Evolutionary conservation across 1,139 yeast species (phyloP), one percentile per base, ranked within the genome.

Genomic region (Geotrichum citri-aurantii): DNA sequence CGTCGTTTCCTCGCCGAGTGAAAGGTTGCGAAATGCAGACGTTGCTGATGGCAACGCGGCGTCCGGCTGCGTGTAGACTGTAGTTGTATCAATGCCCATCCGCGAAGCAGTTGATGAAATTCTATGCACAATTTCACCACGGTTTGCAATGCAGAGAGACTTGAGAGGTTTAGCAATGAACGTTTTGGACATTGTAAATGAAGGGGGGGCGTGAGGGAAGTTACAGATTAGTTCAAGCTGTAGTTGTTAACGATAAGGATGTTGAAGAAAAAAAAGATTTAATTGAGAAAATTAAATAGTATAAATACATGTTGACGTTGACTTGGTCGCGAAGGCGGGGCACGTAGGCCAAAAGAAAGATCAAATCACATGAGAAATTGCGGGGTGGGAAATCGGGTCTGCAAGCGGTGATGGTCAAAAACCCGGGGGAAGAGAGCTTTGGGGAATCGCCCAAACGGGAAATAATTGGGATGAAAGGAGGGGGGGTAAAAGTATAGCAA

Each of bases 111-210:
- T 71, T 48, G 71, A 66, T 29, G 74, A 71, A 50, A 77, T 77
- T 48, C 81, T 66, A 63, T 77, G 76, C 26, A 80, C 80, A 48
- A 78, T 78, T 63, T 78, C 81, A 29, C 81, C 81, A 59, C 81
- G 71, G 63, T 78, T 78, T 46, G 81, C 81, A 47, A 78, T 71
- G 46, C 78, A 68, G 11, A 78, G 76, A 50, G 69, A 71, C 44
- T 69, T 64, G 54, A 73, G 65, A 12, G 72, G 71, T 46, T 62
- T 63, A 33, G 69, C 66, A 6, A 54, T 42, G 27, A 54, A 51
- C 5, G 59, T 14, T 49, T 54, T 54, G 8, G 60, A 57, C 58
- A 55, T 55, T 21, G 12, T 52, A 23, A 14, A 48, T 14, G 5
- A 24, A 48, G 26, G 40, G 19, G 42, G 37, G 33, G 33, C n/a